Evolutionary conservation across 2,329 filamentous ascomycete species (phyloP), one percentile per base, ranked within the genome.

Genomic region (Colletotrichum higginsianum): DNA sequence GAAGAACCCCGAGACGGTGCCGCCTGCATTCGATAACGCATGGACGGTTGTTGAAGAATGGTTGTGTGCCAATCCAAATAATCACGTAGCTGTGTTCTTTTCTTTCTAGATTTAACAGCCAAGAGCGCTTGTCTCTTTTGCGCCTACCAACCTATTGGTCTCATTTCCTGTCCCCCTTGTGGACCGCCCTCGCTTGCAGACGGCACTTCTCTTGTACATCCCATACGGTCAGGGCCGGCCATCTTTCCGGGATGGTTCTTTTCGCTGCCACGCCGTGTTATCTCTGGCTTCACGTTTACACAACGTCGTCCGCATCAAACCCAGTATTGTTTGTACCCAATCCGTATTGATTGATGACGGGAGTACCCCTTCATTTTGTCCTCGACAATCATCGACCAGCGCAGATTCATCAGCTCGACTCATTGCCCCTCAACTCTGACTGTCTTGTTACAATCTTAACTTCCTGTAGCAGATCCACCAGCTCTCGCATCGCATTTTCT

Each of bases 291-390:
- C 7, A 42, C 8, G 35, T 7, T 16, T 23, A 23, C 12, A 21
- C 11, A 16, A 23, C 12, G 13, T 57, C 35, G n/a, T 23, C 35
- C 6, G 53, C 53, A 11, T 16, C 35, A 11, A 23, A n/a, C n/a
- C 53, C 35, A n/a, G 35, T n/a, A 21, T 12, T 40, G 53, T 8
- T 56, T 61, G 30, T 16, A 11, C 30, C 30, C 46, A 35, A 21
- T 44, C 46, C n/a, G 46, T 30, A 13, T 52, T 62, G 47, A n/a
- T 21, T 62, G 47, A 26, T 21, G 15, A 40, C 21, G 60, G 58
- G 18, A 61, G 8, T 44, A n/a, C n/a, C 16, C 42, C 18, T 35
- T 35, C 46, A 12, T 61, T 9, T 38, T 11, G 16, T 23, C 7
- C 21, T 40, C 46, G 18, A 61, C 38, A 38, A 8, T 35, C 44